Evolutionary conservation across 2,329 filamentous ascomycete genomes (phyloP), one percentile per base, ranked within the genome.

Genomic region (Microdochium paspali): DNA sequence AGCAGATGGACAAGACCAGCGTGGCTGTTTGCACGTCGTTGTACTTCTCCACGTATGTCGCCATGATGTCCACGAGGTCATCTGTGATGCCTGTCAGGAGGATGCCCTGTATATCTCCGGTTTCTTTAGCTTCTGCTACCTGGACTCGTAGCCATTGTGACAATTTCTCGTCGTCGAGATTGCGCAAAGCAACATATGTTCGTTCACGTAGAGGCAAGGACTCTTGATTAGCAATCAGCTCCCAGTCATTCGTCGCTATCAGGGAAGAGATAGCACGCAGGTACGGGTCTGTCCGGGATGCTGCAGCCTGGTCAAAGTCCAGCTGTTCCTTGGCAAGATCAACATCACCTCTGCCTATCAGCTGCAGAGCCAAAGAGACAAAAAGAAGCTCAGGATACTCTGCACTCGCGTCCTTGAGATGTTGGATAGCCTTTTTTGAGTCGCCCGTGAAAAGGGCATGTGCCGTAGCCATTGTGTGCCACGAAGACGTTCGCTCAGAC

Each of bases 1-100:
- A 79, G 54, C 84, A 85, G 61, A 86, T 82, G 12, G 84, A 84
- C 49, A 87, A 77, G 50, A 88, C 77, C 2, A 93, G 72, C 0
- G 86, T 84, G 2, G 87, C 85, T 1, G 87, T 90, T 66, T 94
- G 88, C 23, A 87, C 74, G 61, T 91, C 87, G 58, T 82, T 76
- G 61, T 85, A 89, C 54, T 84, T 85, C 55, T 83, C 75, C 43
- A 93, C 76, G 63, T 90, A 89, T 45, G 80, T 79, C 51, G 86
- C 84, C 50, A 91, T 78, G 18, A 93, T 79, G 59, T 90, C 84
- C 49, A 90, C 81, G 46, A 84, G 73, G 46, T 73, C 71, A 53
- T 88, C 84, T 2, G 81, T 82, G 50, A 94, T 82, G 31, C 88
- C 88, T 0, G 86, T 87, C 12, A 94, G 74, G 2, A 90, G 77